Conservation (phyloP, 2,329 filamentous ascomycete genomes). For the Aspergillus udagawae region DNA sequence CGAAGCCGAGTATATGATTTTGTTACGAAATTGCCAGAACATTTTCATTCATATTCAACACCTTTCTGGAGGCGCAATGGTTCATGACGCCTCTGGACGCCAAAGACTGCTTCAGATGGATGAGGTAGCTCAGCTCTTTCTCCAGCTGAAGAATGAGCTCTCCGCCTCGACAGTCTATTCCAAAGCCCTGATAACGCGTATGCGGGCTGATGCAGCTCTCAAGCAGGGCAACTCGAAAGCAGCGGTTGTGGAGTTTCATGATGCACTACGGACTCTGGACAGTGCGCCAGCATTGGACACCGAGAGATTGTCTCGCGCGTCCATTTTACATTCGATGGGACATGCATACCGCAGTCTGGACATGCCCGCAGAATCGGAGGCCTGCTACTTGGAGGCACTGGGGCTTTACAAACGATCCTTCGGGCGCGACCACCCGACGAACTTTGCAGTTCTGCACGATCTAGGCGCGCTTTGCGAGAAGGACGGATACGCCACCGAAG, state of each 20-base stretch:
- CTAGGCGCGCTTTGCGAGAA: conserved; percentile 25
- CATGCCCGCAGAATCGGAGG: conserved; percentile 22
- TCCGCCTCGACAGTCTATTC: conserved; percentile 19
- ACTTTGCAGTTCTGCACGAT: conserved; percentile 26
- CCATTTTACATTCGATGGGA: conserved; percentile 23
- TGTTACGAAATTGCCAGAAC: conserved; percentile 15
- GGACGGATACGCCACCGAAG: conserved; percentile 29
- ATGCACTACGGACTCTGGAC: conserved; percentile 20
- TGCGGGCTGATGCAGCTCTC: conserved; percentile 20
- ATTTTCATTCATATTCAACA: conserved; percentile 25
- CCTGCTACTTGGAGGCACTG: conserved; percentile 25
- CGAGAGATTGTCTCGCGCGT: conserved; percentile 20
- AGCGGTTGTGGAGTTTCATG: conserved; percentile 23
- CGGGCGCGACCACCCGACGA: conserved; percentile 26
- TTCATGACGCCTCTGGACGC: conserved; percentile 27
- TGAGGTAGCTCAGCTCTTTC: conserved; percentile 26
- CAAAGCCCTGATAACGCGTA: conserved; percentile 12
- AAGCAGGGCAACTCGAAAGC: conserved; percentile 18
- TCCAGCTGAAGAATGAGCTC: conserved; percentile 23
- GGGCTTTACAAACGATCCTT: conserved; percentile 25
- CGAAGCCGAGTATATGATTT: conserved; percentile 15
- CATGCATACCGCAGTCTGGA: conserved; percentile 23
- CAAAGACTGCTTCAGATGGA: conserved; percentile 28
- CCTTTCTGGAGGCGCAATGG: conserved; percentile 20
- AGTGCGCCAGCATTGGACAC: conserved; percentile 21